Base-by-base conservation (phyloP, 2,329 filamentous ascomycete species). In the Chrysosporium keratinophilum region DNA sequence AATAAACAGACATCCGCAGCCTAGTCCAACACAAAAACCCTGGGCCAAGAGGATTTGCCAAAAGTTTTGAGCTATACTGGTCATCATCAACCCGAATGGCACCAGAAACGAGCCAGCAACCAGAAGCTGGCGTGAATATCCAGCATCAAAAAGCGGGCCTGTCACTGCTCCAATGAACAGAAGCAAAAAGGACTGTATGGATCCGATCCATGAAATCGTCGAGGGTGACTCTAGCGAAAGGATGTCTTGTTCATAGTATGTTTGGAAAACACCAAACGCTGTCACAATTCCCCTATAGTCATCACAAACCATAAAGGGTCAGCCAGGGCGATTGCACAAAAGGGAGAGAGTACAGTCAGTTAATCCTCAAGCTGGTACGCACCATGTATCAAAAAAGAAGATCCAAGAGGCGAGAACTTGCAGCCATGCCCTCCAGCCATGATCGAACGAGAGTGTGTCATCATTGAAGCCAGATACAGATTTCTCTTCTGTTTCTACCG, bases 1-100 rank as follows among this genome's bases (percentile, higher is more conserved):
- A 46, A 82, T 78, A 66, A 84, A 87, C 4, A 86, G 67, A 56
- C 75, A 80, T 5, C 83, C 83, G 54, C 78, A 78, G 1, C 80
- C 82, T 6, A 78, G 52, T 5, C 78, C 77, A 45, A 77, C 66
- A 54, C 72, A 74, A 40, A 80, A 56, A 20, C 74, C 77, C 59
- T 80, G 77, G 0, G 74, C 70, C 15, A 80, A 69, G 50, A 79
- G 71, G 14, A 79, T 60, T 47, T 80, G 77, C 72, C 75, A 79
- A 61, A 75, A 77, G 0, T 65, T 65, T 53, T 72, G 74, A 12
- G 79, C 63, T 60, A 74, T 77, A 44, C 73, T 75, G 71, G 77
- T 76, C 71, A 79, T 77, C 52, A 76, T 69, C 7, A 76, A 75
- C 48, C 79, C 72, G 17, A 76, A 71, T 2, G 77, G 66, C 54